Conservation (phyloP, 306 rosid genomes). For the Fragaria vesca region DNA sequence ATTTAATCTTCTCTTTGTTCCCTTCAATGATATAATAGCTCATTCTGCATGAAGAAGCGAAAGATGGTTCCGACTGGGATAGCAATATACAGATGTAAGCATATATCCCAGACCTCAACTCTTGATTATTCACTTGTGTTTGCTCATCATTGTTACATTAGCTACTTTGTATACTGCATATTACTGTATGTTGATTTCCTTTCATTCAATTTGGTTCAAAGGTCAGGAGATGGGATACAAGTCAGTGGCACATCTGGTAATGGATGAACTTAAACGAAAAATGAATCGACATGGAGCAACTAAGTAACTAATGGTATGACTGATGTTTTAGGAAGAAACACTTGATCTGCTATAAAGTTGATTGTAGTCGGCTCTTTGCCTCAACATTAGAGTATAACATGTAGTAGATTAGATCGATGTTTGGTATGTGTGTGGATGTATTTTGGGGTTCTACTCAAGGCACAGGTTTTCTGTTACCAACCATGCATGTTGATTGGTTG, state of each 20-base stretch:
- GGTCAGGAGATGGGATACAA: conserved; percentile 58
- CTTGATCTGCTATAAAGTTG: background rate
- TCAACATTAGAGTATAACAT: background rate
- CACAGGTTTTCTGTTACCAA: too few relatives aligned
- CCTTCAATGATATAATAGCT: conserved; percentile 33
- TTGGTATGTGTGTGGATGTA: background rate
- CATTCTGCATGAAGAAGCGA: conserved; percentile 58
- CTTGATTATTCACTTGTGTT: background rate
- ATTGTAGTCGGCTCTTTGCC: background rate
- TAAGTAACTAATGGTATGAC: background rate
- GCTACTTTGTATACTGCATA: background rate
- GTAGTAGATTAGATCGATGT: background rate
- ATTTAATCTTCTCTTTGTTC: conserved; percentile 8
- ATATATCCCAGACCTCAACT: background rate
- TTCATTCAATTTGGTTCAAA: conserved; percentile 30
- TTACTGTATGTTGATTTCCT: background rate
- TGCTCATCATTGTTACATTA: background rate
- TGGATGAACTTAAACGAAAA: conserved; percentile 32
- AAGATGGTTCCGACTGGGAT: conserved; percentile 68
- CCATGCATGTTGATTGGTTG: too few relatives aligned
- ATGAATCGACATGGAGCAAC: too few relatives aligned
- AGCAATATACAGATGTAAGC: conserved; percentile 57
- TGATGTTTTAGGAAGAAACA: background rate
- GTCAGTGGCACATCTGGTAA: conserved; percentile 70
- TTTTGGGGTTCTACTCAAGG: too few relatives aligned